Conservation (phyloP, 768 basidiomycete genomes). For the Agaricus blazei region DNA sequence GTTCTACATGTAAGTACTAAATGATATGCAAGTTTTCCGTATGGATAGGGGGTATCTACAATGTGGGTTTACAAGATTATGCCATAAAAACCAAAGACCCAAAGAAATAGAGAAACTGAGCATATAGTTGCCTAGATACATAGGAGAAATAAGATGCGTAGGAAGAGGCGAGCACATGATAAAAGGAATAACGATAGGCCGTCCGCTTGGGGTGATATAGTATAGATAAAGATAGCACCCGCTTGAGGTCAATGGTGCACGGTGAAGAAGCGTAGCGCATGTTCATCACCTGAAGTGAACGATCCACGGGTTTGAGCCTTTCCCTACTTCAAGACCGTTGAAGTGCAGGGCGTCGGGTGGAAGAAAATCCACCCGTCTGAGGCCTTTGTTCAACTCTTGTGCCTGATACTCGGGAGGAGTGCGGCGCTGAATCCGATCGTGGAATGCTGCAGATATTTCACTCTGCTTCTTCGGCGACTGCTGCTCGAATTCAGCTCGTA, state of each 20-base stretch:
- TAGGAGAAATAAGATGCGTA: not conserved
- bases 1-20: too few relatives aligned
- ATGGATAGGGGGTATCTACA: too few relatives aligned
- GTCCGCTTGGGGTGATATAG: conserved; percentile 1
- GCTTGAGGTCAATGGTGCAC: not conserved
- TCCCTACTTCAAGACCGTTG: not conserved
- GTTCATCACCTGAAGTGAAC: not conserved
- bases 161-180: not conserved
- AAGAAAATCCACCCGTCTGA: conserved; percentile 2
- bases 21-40: too few relatives aligned
- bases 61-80: too few relatives aligned
- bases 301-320: not conserved
- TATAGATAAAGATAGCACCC: not conserved
- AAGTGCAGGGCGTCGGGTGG: not conserved
- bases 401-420: not conserved
- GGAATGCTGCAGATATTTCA: not conserved
- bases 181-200: conserved; percentile 3
- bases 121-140: not conserved
- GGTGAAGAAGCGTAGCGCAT: not conserved
- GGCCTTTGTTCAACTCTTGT: not conserved
- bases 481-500: not conserved
- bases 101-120: not conserved
- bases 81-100: too few relatives aligned
- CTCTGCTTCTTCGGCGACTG: not conserved
- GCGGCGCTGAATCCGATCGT: not conserved